Conservation (phyloP, 2,329 filamentous ascomycete genomes). For the Ophiostoma novo-ulmi region DNA sequence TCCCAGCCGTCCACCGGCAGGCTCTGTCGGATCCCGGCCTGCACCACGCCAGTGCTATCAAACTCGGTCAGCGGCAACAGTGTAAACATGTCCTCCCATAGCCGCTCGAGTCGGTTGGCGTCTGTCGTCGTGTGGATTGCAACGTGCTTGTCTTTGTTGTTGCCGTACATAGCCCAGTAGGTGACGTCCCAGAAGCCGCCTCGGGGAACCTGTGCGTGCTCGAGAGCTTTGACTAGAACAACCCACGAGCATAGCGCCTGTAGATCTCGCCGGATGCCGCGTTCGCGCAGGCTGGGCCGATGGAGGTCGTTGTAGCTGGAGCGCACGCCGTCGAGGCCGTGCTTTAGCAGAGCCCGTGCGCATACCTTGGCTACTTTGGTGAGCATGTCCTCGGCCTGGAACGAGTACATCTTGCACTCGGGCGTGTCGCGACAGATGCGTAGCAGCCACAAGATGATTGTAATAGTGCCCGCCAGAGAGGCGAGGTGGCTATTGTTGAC, state of each 20-base stretch:
- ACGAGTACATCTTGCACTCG: slow-evolving; percentile 35
- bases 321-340: slow-evolving; percentile 42
- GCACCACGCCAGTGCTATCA: slow-evolving; percentile 48
- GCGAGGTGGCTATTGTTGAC: slow-evolving; percentile 26
- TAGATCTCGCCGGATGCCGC: slow-evolving; percentile 48
- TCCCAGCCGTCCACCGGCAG: slow-evolving; percentile 53
- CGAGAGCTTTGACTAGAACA: slow-evolving; percentile 50
- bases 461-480: slow-evolving; percentile 36
- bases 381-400: slow-evolving; percentile 48
- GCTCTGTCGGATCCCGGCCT: slow-evolving; percentile 37
- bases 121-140: slow-evolving; percentile 37
- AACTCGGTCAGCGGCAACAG: slow-evolving; percentile 59
- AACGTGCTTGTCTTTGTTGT: slow-evolving; percentile 27
- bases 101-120: slow-evolving; percentile 46
- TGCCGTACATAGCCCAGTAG: slow-evolving; percentile 38
- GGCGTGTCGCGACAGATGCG: slow-evolving; percentile 40
- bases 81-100: slow-evolving; percentile 57
- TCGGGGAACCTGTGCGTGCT: slow-evolving; percentile 46
- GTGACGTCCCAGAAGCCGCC: slow-evolving; percentile 58
- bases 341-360: slow-evolving; percentile 39
- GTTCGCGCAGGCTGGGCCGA: slow-evolving; percentile 42
- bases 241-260: slow-evolving; percentile 52
- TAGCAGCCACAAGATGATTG: slow-evolving; percentile 39
- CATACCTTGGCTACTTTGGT: slow-evolving; percentile 39
- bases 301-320: slow-evolving; percentile 47